Percentiles rank a stretch among this genome's conserved stretches.
phyloP scores from a whole-genome alignment of 192 early-diverging fungal species.

The Tieghemiomyces parasiticus region DNA sequence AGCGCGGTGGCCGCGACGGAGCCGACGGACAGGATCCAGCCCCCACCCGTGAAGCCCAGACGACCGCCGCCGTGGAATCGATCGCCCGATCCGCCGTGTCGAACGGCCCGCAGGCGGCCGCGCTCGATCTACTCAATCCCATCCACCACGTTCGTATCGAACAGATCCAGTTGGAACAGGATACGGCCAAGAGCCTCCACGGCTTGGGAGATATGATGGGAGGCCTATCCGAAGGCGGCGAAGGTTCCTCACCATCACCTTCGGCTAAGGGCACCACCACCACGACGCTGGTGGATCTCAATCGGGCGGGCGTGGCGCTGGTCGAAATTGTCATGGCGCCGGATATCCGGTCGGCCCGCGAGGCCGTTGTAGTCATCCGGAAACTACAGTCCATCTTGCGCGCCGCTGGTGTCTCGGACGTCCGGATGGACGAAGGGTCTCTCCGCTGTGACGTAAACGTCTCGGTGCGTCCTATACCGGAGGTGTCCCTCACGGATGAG shows the following conservation, averaged over 20 bases:
- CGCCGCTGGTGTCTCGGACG: conserved; percentile 49
- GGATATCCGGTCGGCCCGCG: conserved; percentile 58
- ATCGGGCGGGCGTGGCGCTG: conserved; percentile 72
- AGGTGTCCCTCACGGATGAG: not conserved
- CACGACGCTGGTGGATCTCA: conserved; percentile 69
- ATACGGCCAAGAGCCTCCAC: conserved; percentile 75
- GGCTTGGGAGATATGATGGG: conserved; percentile 85
- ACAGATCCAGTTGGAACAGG: conserved; percentile 87
- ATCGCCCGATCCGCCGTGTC: not conserved
- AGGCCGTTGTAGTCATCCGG: conserved; percentile 59
- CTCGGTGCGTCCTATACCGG: conserved; percentile 39
- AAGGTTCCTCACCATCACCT: too few relatives aligned
- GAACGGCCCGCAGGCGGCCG: not conserved
- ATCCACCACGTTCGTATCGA: conserved; percentile 39
- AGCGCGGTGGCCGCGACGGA: too few relatives aligned
- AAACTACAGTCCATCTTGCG: conserved; percentile 64
- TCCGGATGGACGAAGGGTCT: conserved; percentile 83
- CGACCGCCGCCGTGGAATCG: conserved; percentile 1
- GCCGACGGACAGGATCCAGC: not conserved
- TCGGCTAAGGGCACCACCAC: too few relatives aligned
- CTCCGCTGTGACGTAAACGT: conserved; percentile 90
- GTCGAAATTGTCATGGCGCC: conserved; percentile 89
- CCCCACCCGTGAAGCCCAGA: not conserved
- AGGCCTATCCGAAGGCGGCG: conserved; percentile 41
- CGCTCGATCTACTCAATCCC: not conserved